phyloP scores from a whole-genome alignment of 352 stramenopile genomes.

The Elongisporangium senticosum region DNA sequence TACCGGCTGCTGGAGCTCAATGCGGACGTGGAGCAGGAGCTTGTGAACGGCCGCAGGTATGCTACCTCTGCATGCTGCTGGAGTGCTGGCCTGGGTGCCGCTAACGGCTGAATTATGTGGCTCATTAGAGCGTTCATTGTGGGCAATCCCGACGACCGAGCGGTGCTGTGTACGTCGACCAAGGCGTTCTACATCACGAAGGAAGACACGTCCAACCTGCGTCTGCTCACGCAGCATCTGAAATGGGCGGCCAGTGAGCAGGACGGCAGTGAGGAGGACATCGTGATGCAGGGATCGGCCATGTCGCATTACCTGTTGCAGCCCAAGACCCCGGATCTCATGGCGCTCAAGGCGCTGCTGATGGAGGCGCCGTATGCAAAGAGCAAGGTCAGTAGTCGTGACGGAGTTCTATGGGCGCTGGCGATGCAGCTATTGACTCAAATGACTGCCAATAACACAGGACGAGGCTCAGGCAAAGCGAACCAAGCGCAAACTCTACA shows the following conservation, averaged over 20 bases:
- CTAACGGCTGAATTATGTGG: not conserved
- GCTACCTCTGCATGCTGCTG: not conserved
- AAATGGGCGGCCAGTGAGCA: conserved; percentile 36
- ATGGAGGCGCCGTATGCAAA: conserved; percentile 61
- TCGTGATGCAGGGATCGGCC: conserved; percentile 50
- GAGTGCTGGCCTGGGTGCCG: not conserved
- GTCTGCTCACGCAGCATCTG: conserved; percentile 55
- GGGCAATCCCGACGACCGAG: conserved; percentile 38
- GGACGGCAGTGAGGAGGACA: conserved; percentile 13
- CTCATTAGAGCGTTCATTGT: conserved; percentile 57
- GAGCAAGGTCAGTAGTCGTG: not conserved
- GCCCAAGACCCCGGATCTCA: conserved; percentile 48
- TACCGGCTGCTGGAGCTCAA: conserved; percentile 64
- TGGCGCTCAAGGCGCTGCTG: conserved; percentile 52
- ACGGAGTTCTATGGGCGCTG: not conserved
- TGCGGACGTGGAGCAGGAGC: conserved; percentile 50
- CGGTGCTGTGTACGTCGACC: conserved; percentile 63
- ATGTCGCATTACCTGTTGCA: conserved; percentile 69
- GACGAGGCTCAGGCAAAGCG: conserved; percentile 23
- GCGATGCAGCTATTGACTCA: not conserved
- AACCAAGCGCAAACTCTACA: conserved; percentile 54
- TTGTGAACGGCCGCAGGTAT: conserved; percentile 41
- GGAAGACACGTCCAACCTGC: conserved; percentile 79
- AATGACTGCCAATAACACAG: not conserved
- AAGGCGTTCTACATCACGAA: conserved; percentile 74